A percentile compares a stretch with the other conserved stretches of the same genome.
These are phyloP conservation scores for Xylaria hypoxylon DNA, from an alignment of 2,329 filamentous ascomycete genomes.

Conservation along the genomic window DNA sequence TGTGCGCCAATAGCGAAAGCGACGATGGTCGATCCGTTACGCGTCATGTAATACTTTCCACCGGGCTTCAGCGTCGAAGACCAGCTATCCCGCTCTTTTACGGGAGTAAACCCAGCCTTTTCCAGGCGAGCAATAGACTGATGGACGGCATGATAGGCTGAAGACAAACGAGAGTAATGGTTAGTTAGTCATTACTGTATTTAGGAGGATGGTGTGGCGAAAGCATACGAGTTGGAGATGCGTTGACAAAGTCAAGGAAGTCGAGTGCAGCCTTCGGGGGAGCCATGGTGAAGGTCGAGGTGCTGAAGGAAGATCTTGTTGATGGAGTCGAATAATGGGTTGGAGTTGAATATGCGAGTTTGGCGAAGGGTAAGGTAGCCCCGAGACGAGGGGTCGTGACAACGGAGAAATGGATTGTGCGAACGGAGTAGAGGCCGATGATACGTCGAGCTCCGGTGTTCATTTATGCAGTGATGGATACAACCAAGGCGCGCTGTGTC, in stretches of 20 bases:
- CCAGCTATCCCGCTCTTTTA: slow-evolving; percentile 94
- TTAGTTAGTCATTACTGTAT: slow-evolving; percentile 35
- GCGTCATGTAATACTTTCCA: slow-evolving; percentile 95
- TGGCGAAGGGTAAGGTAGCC: slow-evolving; percentile 17
- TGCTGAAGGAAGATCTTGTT: slow-evolving; percentile 38
- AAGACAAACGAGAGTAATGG: slow-evolving; percentile 4
- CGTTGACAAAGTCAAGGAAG: slow-evolving; percentile 94
- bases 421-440: slow-evolving; percentile 33
- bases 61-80: slow-evolving; percentile 81
- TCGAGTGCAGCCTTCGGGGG: slow-evolving; percentile 74
- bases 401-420: slow-evolving; percentile 34
- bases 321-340: slow-evolving; percentile 16
- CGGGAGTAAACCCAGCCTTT: slow-evolving; percentile 85
- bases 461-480: slow-evolving; percentile 29
- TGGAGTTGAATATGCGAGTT: neutral
- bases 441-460: slow-evolving; percentile 31
- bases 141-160: slow-evolving; percentile 94
- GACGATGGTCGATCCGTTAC: slow-evolving; percentile 91
- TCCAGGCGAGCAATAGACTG: slow-evolving; percentile 80
- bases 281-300: slow-evolving; percentile 57
- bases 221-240: slow-evolving; percentile 84
- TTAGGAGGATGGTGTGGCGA: slow-evolving; percentile 18
- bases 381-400: slow-evolving; percentile 34
- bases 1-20: slow-evolving; percentile 91
- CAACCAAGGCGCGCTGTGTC: slow-evolving; percentile 8